Evolutionary conservation across 352 stramenopile species (phyloP).

Genomic region (Globisporangium iwayamae): DNA sequence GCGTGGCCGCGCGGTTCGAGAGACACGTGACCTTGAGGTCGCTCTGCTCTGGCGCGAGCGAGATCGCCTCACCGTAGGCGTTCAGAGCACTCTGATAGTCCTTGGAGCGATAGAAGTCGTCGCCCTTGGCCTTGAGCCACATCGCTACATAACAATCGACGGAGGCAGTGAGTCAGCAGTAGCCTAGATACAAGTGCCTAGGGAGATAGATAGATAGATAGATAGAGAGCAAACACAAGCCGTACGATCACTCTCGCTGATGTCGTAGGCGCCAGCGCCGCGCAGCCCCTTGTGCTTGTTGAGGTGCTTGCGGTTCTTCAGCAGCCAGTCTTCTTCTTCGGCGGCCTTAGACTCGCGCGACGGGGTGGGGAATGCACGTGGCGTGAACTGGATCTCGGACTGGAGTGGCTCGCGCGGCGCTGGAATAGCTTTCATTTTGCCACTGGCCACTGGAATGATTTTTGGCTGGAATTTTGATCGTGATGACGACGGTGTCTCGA

Average conservation of each 20-base stretch:
- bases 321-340: constrained; percentile 79
- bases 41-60: constrained; percentile 27
- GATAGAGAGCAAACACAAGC: not conserved
- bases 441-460: not conserved
- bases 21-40: constrained; percentile 52
- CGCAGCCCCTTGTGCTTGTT: constrained; percentile 67
- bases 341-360: constrained; percentile 75
- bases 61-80: constrained; percentile 64
- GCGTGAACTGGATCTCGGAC: constrained; percentile 73
- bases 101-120: constrained; percentile 73
- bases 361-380: constrained; percentile 72
- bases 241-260: constrained; percentile 83
- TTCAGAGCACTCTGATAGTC: constrained; percentile 70
- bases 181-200: not conserved
- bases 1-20: constrained; percentile 66
- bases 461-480: constrained; percentile 7
- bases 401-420: constrained; percentile 38
- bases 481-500: not conserved
- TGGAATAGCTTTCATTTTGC: constrained; percentile 22
- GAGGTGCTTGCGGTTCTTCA: constrained; percentile 82
- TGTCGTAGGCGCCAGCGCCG: constrained; percentile 53
- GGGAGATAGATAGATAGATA: not conserved
- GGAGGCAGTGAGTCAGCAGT: not conserved
- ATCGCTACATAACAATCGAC: constrained; percentile 32
- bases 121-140: constrained; percentile 85